Evolutionary conservation across 2,329 filamentous ascomycete species (phyloP).

Genomic region (Claviceps pazoutovae): DNA sequence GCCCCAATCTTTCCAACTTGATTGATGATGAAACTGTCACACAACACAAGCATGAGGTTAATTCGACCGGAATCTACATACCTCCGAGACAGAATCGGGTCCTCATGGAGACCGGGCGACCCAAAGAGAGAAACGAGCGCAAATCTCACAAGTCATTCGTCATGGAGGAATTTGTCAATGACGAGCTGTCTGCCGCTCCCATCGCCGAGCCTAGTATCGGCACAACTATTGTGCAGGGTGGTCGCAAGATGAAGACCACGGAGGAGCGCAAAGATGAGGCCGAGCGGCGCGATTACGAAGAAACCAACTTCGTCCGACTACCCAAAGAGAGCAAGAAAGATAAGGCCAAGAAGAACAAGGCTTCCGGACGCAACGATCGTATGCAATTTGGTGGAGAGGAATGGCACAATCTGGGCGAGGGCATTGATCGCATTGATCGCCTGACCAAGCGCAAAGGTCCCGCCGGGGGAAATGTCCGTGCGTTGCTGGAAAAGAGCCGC

Average conservation of each 20-base stretch:
- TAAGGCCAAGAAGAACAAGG: conserved; percentile 45
- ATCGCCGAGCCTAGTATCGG: conserved; percentile 82
- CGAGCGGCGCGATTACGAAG: conserved; percentile 77
- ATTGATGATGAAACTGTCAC: conserved; percentile 20
- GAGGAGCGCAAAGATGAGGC: conserved; percentile 63
- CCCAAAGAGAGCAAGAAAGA: conserved; percentile 85
- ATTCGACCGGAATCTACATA: conserved; percentile 61
- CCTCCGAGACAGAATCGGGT: conserved; percentile 82
- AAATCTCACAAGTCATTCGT: conserved; percentile 62
- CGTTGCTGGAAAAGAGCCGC: conserved; percentile 67
- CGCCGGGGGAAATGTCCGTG: conserved; percentile 40
- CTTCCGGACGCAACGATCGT: conserved; percentile 34
- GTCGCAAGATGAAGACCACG: conserved; percentile 64
- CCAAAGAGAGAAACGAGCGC: conserved; percentile 43
- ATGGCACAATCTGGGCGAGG: conserved; percentile 74
- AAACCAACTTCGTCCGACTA: conserved; percentile 78
- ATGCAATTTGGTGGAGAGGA: conserved; percentile 81
- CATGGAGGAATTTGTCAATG: conserved; percentile 80
- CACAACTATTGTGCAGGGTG: conserved; percentile 68
- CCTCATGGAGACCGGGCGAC: conserved; percentile 60
- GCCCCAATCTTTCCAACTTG: conserved; percentile 19
- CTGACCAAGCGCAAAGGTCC: conserved; percentile 57
- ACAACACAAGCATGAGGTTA: conserved; percentile 17
- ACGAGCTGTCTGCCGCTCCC: conserved; percentile 72
- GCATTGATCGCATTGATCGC: conserved; percentile 72